Conservation (phyloP, 768 basidiomycete genomes). For the Kwoniella newhampshirensis region DNA sequence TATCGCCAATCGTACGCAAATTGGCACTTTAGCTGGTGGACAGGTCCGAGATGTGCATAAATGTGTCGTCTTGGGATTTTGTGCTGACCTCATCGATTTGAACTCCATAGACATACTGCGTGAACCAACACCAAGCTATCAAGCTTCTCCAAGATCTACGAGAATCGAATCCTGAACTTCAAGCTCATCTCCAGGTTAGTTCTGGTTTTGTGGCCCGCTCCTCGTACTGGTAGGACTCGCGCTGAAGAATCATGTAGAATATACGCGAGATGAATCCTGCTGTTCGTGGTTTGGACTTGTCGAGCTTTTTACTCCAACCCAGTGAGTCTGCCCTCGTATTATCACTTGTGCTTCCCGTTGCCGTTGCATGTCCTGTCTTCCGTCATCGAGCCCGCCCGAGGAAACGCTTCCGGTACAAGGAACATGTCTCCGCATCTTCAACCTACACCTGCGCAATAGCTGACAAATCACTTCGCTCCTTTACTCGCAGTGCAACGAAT, state of each 20-base stretch:
- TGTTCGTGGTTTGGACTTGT: conserved; percentile 78
- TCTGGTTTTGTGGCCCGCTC: not conserved
- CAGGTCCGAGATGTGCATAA: not conserved
- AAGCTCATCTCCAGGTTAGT: conserved; percentile 66
- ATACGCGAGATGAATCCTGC: conserved; percentile 71
- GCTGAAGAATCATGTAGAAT: conserved; percentile 55
- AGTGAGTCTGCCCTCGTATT: conserved; percentile 62
- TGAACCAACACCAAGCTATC: conserved; percentile 78
- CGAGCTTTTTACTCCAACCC: conserved; percentile 86
- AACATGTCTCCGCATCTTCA: no score
- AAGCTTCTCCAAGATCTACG: conserved; percentile 73
- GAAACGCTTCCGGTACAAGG: no score
- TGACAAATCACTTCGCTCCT: not conserved
- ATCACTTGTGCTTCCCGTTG: no score
- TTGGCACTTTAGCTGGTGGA: not conserved
- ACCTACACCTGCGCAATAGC: no score
- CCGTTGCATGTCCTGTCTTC: no score
- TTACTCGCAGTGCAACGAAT: conserved; percentile 78
- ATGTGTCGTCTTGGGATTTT: no score
- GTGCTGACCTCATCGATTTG: not conserved
- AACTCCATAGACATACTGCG: conserved; percentile 84
- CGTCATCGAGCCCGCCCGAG: no score
- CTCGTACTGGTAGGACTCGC: not conserved
- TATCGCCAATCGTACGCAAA: no score
- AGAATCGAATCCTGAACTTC: conserved; percentile 66